phyloP scores from a whole-genome alignment of 1,139 yeast species.

The Lodderomyces jiufengensis region DNA sequence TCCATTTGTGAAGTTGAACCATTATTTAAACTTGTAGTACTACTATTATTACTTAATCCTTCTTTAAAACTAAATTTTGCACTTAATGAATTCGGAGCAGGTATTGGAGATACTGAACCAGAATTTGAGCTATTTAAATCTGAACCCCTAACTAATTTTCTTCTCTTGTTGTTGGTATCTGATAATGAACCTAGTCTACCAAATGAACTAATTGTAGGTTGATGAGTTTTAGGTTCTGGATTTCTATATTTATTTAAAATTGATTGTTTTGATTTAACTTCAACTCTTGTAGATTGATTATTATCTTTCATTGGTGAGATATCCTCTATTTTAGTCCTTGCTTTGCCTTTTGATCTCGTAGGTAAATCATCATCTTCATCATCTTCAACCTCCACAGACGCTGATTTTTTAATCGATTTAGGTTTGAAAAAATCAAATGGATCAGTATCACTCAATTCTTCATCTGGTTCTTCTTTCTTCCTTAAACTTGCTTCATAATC shows the following conservation, averaged over 20 bases:
- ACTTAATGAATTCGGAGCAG: constrained; percentile 12
- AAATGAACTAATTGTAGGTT: constrained; percentile 23
- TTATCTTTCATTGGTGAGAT: constrained; percentile 18
- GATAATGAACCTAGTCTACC: constrained; percentile 16
- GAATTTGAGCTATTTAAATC: constrained; percentile 14
- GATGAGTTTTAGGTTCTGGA: constrained; percentile 24
- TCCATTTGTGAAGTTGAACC: constrained; percentile 19
- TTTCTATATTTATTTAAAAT: constrained; percentile 49
- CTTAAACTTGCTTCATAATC: constrained; percentile 15
- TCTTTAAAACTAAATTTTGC: constrained; percentile 15
- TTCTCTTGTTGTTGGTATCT: constrained; percentile 19
- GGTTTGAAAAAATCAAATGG: not conserved
- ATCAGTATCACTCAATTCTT: constrained; percentile 8
- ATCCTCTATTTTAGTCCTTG: constrained; percentile 22
- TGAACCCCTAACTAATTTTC: constrained; percentile 38
- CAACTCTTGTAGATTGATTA: constrained; percentile 52
- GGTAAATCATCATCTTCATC: constrained; percentile 34
- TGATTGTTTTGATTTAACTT: constrained; percentile 50
- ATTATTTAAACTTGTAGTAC: constrained; percentile 3
- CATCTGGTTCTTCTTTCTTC: constrained; percentile 9
- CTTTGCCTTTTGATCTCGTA: constrained; percentile 31
- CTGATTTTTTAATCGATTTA: not conserved
- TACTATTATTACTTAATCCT: constrained; percentile 7
- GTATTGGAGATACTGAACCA: constrained; percentile 11
- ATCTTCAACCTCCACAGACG: constrained; percentile 1